Base-by-base conservation (phyloP, 805 yeast genomes). In the Zygosaccharomyces bisporus region DNA sequence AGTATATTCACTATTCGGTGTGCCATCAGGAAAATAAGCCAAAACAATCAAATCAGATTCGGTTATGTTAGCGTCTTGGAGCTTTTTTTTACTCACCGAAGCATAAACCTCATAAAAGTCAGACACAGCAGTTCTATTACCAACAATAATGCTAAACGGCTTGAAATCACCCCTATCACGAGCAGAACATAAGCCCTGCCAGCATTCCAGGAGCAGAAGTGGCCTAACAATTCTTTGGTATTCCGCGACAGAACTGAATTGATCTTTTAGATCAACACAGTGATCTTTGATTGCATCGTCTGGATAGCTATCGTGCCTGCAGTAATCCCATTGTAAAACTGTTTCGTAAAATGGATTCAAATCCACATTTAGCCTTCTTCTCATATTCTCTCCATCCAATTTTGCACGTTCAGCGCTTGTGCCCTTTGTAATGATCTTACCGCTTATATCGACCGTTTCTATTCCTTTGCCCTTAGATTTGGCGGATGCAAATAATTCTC, bases 31-130 rank as follows among this genome's bases (percentile, higher is more conserved):
- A 7, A 79, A 72, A 49, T 72, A 70, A 8, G 85, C 81, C 38
- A 91, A 54, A 4, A 80, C 83, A 39, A 85, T 64, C 45, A 93
- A 63, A 58, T 91, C 98, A 4, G 88, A 73, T 19, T 93, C 99
- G 3, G 80, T 70, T 1, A 86, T 59, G 38, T 75, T 77, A 24
- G 76, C 60, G 1, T 79, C 83, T 12, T 67, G 64, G 6, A 84
- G 52, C 6, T 70, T 70, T 0, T 70, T 58, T 47, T 77, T 79
- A 9, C 78, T 76, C 10, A 86, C 70, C 0, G 93, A 80, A 6
- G 87, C 84, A 63, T 81, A 86, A 4, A 91, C 83, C 55, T 91
- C 98, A 58, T 83, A 86, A 59, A 91, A 93, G 10, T 86, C 83
- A 54, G 89, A 95, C 12, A 86, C 83, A 1, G 86, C 80, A 1